Evolutionary conservation across 2,329 filamentous ascomycete species (phyloP).

Genomic region (Alternaria angustiovoidea): DNA sequence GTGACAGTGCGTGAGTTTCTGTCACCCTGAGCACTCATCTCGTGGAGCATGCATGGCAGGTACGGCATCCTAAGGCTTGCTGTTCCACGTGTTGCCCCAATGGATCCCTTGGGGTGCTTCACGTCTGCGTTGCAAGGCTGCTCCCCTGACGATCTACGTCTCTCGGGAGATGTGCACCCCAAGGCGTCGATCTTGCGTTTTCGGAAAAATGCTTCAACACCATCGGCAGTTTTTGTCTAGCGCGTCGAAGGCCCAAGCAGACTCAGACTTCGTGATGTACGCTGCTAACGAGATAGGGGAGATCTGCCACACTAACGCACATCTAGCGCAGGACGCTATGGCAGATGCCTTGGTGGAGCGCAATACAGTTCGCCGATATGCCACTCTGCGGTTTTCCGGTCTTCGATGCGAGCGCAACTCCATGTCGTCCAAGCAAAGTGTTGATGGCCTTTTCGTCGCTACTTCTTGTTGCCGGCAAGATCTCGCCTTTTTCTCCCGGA

Average conservation of each 20-base stretch:
- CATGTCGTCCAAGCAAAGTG: neutral
- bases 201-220: neutral
- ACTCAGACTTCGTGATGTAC: neutral
- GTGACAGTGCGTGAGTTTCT: neutral
- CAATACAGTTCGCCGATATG: neutral
- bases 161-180: neutral
- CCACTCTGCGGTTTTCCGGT: neutral
- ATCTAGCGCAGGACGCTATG: neutral
- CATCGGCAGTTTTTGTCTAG: conserved; percentile 1
- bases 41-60: neutral
- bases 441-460: neutral
- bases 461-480: neutral
- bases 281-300: neutral
- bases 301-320: neutral
- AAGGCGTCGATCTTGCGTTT: conserved; percentile 13
- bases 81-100: neutral
- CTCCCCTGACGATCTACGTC: conserved; percentile 16
- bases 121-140: neutral
- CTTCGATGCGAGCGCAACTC: neutral
- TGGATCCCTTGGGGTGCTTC: neutral
- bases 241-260: neutral
- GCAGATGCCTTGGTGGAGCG: neutral
- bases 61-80: neutral
- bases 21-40: neutral
- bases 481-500: neutral